Base-by-base conservation (phyloP, 2,329 filamentous ascomycete species). In the Diaporthe sp. region DNA sequence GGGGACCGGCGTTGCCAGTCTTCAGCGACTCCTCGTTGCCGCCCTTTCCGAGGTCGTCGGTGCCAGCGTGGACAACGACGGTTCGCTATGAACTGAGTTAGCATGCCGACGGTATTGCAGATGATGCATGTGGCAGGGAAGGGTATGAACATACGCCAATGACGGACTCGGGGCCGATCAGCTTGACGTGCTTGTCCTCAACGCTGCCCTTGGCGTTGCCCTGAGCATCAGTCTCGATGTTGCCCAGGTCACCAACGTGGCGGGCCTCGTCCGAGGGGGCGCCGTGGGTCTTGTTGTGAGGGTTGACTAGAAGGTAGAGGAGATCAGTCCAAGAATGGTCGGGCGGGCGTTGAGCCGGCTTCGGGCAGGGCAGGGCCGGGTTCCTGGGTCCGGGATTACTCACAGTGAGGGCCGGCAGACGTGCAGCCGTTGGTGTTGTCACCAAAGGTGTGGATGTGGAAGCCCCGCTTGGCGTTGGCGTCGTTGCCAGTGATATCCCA, bases 361-460 rank as follows among this genome's bases (percentile, higher is more conserved):
- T 63, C 61, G 44, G 68, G 68, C n/a, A n/a, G n/a, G n/a, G n/a
- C n/a, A 55, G 32, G 32, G 50, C 59, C 59, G 56, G 51, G 30
- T 51, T 27, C 12, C 44, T 17, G 37, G 50, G 50, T 59, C 19
- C 19, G 8, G 30, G 19, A 15, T 19, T 47, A 87, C 94, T 84
- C 89, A 97, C 95, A 99, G 90, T 99, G 97, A 86, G 97, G 96
- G 71, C 97, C 97, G 79, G 97, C 97, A 79, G 94, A 97, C 79
- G 96, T 98, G 94, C 97, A 99, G 86, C 97, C 97, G 88, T 99
- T 99, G 90, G 97, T 98, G 92, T 98, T 98, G 91, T 98, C 97
- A 85, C 97, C 97, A 83, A 98, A 99, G 86, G 97, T 94, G 90
- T 99, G 97, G 83, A 99, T 93, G 91, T 99, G 97, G 91, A 98